Evolutionary conservation across 2,329 filamentous ascomycete species (phyloP).

Genomic region (Microdochium bolleyi): DNA sequence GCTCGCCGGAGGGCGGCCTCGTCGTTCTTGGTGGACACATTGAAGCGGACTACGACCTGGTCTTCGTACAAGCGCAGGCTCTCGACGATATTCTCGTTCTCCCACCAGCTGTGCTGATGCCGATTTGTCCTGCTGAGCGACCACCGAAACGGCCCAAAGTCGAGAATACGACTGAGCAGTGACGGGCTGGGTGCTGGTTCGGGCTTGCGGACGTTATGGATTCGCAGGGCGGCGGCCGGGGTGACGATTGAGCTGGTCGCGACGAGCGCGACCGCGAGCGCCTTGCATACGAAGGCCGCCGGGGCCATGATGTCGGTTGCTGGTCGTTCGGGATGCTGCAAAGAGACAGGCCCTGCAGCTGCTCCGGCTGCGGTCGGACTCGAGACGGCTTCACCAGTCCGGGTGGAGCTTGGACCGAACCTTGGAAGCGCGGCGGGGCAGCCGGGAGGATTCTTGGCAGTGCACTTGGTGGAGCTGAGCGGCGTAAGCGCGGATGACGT

Average conservation of each 20-base stretch:
- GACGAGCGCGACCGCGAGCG: neutral
- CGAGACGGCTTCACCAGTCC: no score
- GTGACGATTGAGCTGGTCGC: neutral
- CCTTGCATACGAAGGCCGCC: neutral
- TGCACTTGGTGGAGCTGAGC: no score
- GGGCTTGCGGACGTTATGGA: neutral
- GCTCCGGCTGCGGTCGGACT: no score
- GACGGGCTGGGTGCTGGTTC: constrained; percentile 5
- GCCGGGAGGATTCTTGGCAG: no score
- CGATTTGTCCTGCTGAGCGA: constrained; percentile 5
- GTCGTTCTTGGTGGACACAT: constrained; percentile 61
- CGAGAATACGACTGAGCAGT: constrained; percentile 15
- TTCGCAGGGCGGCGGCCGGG: neutral
- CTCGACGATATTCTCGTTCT: constrained; percentile 17
- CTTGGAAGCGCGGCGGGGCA: no score
- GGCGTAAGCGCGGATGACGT: no score
- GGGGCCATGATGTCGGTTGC: neutral
- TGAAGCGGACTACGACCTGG: constrained; percentile 87
- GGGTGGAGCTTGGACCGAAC: no score
- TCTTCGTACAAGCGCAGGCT: constrained; percentile 54
- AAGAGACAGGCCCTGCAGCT: neutral
- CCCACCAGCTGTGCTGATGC: constrained; percentile 12
- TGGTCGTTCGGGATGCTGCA: neutral
- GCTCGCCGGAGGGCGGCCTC: constrained; percentile 66
- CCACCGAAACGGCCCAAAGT: constrained; percentile 11